phyloP scores from a whole-genome alignment of 257 asterid genomes.

The Ajuga chamaepitys region DNA sequence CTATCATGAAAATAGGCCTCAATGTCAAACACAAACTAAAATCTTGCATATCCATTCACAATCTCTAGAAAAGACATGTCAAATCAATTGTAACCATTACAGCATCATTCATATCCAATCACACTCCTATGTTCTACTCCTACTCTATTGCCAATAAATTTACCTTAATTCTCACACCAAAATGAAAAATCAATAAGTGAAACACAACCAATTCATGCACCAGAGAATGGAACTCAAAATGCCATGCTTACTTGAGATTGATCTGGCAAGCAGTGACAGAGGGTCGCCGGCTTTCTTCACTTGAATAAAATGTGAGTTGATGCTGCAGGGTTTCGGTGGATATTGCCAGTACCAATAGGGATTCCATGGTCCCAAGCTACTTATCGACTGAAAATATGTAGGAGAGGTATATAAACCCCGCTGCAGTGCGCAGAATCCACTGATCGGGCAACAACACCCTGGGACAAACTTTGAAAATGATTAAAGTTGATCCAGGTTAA shows the following conservation, averaged over 20 bases:
- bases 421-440: background rate
- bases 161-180: too few relatives aligned
- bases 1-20: too few relatives aligned
- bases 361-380: background rate
- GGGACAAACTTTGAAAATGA: background rate
- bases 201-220: background rate
- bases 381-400: background rate
- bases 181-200: too few relatives aligned
- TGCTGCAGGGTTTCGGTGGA: background rate
- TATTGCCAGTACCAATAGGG: background rate
- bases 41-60: too few relatives aligned
- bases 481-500: conserved; percentile 65
- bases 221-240: conserved; percentile 4
- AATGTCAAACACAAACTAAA: too few relatives aligned
- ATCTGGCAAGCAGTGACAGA: background rate
- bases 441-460: background rate
- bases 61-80: too few relatives aligned
- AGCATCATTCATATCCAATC: too few relatives aligned
- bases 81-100: too few relatives aligned
- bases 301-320: background rate
- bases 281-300: background rate
- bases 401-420: background rate
- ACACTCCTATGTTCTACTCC: too few relatives aligned
- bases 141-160: too few relatives aligned
- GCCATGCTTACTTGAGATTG: background rate